These are phyloP conservation scores for Platanus orientalis DNA, from an alignment of 164 flowering plant genomes.

Conservation along the genomic window DNA sequence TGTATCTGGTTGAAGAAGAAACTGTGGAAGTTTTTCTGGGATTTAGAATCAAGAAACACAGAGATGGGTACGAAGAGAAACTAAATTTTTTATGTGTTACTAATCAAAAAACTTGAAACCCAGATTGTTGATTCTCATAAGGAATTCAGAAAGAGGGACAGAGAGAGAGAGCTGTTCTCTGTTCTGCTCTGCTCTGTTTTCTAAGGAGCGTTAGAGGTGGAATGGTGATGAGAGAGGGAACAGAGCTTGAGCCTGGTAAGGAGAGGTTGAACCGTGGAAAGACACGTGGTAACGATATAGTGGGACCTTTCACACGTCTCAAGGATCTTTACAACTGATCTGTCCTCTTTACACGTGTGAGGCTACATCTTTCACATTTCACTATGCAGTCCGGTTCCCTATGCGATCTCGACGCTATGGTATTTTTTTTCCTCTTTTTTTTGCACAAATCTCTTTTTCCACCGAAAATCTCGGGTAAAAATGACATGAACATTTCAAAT, in stretches of 20 bases:
- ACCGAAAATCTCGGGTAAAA: background rate
- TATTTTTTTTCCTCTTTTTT: background rate
- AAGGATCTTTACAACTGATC: background rate
- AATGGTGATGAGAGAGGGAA: background rate
- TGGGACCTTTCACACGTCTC: background rate
- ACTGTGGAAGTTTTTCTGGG: background rate
- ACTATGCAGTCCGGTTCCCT: background rate
- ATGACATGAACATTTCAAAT: background rate
- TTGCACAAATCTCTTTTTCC: background rate
- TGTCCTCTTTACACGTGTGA: background rate
- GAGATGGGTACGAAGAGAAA: no score
- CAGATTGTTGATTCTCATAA: no score
- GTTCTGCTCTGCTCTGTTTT: no score
- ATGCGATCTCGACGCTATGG: slow-evolving; percentile 1
- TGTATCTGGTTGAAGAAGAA: background rate
- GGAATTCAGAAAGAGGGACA: background rate
- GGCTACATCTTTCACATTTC: background rate
- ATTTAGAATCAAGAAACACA: background rate
- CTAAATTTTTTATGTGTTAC: no score
- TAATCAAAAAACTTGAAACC: no score
- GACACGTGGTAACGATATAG: background rate
- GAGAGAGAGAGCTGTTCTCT: background rate
- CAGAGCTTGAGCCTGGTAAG: background rate
- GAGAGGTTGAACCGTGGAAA: background rate
- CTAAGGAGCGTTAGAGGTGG: no score